Evolutionary conservation across 2,329 filamentous ascomycete species (phyloP).

Genomic region (Talaromyces sp.): DNA sequence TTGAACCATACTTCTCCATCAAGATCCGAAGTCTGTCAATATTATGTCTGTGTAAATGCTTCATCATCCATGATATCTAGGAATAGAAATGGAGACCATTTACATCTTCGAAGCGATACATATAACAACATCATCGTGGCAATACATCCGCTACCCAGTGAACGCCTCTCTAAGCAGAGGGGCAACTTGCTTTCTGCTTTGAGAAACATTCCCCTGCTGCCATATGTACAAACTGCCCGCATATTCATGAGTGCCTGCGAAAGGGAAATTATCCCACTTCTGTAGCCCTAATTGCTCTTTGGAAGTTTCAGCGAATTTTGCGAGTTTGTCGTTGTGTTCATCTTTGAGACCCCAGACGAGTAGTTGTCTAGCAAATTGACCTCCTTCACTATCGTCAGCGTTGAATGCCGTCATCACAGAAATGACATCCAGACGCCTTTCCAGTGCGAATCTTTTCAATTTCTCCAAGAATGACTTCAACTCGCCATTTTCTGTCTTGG

Average conservation of each 20-base stretch:
- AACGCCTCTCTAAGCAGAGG: slow-evolving; percentile 53
- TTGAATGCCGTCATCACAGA: slow-evolving; percentile 60
- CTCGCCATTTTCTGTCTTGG: slow-evolving; percentile 13
- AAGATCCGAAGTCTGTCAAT: background rate
- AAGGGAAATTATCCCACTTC: slow-evolving; percentile 25
- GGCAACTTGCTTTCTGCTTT: slow-evolving; percentile 62
- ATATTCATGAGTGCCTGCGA: slow-evolving; percentile 19
- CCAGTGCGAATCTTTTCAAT: slow-evolving; percentile 46
- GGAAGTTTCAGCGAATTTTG: slow-evolving; percentile 43
- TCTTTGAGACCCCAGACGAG: slow-evolving; percentile 48
- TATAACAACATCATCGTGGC: background rate
- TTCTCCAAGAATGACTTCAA: slow-evolving; percentile 38
- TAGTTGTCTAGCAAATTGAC: slow-evolving; percentile 52
- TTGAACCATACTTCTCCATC: background rate
- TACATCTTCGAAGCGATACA: background rate
- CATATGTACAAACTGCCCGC: slow-evolving; percentile 42
- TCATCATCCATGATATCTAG: background rate
- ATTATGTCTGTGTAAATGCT: background rate
- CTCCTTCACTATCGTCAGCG: slow-evolving; percentile 25
- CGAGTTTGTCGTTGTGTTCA: slow-evolving; percentile 38
- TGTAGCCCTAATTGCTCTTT: slow-evolving; percentile 44
- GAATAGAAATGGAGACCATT: background rate
- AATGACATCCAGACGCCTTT: slow-evolving; percentile 51
- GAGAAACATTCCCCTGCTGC: slow-evolving; percentile 55
- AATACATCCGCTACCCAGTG: background rate